Evolutionary conservation across 1,139 yeast genomes (phyloP).

Genomic region (Debaryomycetaceae sp.): DNA sequence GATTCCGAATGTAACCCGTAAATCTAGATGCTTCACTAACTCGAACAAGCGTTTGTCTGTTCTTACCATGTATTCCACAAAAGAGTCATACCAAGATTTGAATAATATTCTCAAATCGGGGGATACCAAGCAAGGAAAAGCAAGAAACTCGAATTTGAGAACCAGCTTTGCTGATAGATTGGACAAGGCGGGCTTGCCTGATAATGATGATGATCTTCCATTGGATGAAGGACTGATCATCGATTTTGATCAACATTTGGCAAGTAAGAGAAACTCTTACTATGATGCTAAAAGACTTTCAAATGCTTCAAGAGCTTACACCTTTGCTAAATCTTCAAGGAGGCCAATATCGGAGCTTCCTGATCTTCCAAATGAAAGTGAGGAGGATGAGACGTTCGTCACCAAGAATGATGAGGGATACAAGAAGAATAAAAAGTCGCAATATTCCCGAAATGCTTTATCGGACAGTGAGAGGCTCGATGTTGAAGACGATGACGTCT

Average conservation of each 20-base stretch:
- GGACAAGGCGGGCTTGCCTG: slow-evolving; percentile 34
- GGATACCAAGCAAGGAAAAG: slow-evolving; percentile 24
- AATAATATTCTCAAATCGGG: slow-evolving; percentile 44
- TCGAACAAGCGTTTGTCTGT: slow-evolving; percentile 68
- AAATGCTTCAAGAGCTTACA: slow-evolving; percentile 19
- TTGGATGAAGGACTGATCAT: slow-evolving; percentile 37
- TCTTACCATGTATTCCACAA: slow-evolving; percentile 65
- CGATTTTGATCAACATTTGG: slow-evolving; percentile 44
- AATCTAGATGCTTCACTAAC: slow-evolving; percentile 58
- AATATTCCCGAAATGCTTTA: neutral
- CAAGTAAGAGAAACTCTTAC: slow-evolving; percentile 37
- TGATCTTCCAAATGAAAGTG: slow-evolving; percentile 22
- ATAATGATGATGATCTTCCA: slow-evolving; percentile 31
- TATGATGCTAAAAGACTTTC: slow-evolving; percentile 21
- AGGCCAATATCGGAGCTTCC: slow-evolving; percentile 36
- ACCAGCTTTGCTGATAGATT: slow-evolving; percentile 45
- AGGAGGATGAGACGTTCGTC: slow-evolving; percentile 34
- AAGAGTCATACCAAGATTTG: slow-evolving; percentile 60
- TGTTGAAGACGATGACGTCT: slow-evolving; percentile 28
- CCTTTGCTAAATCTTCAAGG: slow-evolving; percentile 16
- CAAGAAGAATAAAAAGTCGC: slow-evolving; percentile 12
- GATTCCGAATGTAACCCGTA: slow-evolving; percentile 69
- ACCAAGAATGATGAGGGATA: slow-evolving; percentile 25
- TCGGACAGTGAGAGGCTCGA: slow-evolving; percentile 12
- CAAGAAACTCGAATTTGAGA: slow-evolving; percentile 29